Percentiles rank a stretch among this genome's conserved stretches.
These are phyloP conservation scores for Pichia sp. DNA, from an alignment of 1,139 yeast species.

Conservation along the genomic window DNA sequence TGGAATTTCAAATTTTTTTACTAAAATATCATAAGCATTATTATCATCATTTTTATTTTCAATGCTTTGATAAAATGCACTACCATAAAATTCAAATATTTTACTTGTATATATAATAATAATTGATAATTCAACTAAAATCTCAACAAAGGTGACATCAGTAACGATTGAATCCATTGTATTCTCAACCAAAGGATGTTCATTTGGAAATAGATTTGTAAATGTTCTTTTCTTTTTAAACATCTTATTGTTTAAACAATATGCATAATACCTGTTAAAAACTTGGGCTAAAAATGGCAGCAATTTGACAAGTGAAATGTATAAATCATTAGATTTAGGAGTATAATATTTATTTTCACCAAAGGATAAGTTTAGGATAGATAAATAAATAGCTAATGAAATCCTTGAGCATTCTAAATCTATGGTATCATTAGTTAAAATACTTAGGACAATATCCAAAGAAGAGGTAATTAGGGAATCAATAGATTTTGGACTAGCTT, in stretches of 20 bases:
- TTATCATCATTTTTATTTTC: background rate
- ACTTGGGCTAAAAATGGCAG: slow-evolving; percentile 21
- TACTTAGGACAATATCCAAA: slow-evolving; percentile 59
- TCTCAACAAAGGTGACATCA: slow-evolving; percentile 66
- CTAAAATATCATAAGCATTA: background rate
- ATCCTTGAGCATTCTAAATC: slow-evolving; percentile 58
- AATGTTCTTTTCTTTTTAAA: slow-evolving; percentile 55
- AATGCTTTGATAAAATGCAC: slow-evolving; percentile 4
- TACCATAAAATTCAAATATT: slow-evolving; percentile 11
- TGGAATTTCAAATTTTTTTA: slow-evolving; percentile 6
- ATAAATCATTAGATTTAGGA: slow-evolving; percentile 18
- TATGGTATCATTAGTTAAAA: slow-evolving; percentile 41
- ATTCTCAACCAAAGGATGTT: slow-evolving; percentile 56
- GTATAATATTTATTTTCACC: slow-evolving; percentile 18
- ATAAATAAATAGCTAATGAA: slow-evolving; percentile 51
- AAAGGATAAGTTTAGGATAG: slow-evolving; percentile 30
- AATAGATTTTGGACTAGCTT: slow-evolving; percentile 30
- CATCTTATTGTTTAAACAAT: slow-evolving; percentile 42
- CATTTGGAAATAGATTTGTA: slow-evolving; percentile 61
- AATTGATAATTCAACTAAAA: slow-evolving; percentile 61
- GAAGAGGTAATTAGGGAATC: slow-evolving; percentile 44
- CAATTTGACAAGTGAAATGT: slow-evolving; percentile 16
- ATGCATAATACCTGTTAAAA: slow-evolving; percentile 48
- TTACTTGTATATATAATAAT: slow-evolving; percentile 47
- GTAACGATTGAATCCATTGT: slow-evolving; percentile 73